A percentile compares a stretch with the other conserved stretches of the same genome.
phyloP scores from a whole-genome alignment of 2,329 filamentous ascomycete genomes.

The Ophioceras dolichostomum region DNA sequence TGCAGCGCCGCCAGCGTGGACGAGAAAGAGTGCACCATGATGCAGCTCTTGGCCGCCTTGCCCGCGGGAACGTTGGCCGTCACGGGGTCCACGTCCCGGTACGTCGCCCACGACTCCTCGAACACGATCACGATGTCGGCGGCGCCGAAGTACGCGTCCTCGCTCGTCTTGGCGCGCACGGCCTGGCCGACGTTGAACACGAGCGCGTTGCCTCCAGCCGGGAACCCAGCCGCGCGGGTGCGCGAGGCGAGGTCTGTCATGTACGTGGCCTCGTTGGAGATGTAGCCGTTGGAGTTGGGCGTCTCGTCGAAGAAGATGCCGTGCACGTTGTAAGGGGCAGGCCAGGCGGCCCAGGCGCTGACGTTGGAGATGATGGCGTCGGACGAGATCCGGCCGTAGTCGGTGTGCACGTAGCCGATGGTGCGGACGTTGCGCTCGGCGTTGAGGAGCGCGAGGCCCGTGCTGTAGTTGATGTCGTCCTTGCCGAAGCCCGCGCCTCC shows the following conservation, averaged over 20 bases:
- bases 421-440: slow-evolving; percentile 6
- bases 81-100: not conserved
- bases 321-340: slow-evolving; percentile 4
- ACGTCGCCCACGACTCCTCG: not conserved
- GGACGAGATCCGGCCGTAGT: slow-evolving; percentile 2
- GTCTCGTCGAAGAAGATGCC: slow-evolving; percentile 11
- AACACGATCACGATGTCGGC: slow-evolving; percentile 3
- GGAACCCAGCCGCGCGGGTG: not conserved
- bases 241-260: not conserved
- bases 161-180: not conserved
- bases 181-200: slow-evolving; percentile 3
- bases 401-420: slow-evolving; percentile 9
- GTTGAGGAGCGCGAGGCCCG: slow-evolving; percentile 3
- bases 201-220: not conserved
- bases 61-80: not conserved
- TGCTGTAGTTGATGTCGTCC: slow-evolving; percentile 5
- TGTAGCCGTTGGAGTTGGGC: slow-evolving; percentile 1
- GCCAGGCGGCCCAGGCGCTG: slow-evolving; percentile 8
- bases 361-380: slow-evolving; percentile 3
- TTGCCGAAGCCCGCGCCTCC: slow-evolving; percentile 1
- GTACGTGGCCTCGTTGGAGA: not conserved
- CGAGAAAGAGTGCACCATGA: slow-evolving; percentile 3
- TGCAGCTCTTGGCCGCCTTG: not conserved
- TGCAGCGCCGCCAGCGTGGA: not conserved
- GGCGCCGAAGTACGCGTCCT: slow-evolving; percentile 1